A percentile compares a stretch with the other conserved stretches of the same genome.
These are phyloP conservation scores for Colletotrichum tanaceti DNA, from an alignment of 2,329 filamentous ascomycete genomes.

Conservation along the genomic window DNA sequence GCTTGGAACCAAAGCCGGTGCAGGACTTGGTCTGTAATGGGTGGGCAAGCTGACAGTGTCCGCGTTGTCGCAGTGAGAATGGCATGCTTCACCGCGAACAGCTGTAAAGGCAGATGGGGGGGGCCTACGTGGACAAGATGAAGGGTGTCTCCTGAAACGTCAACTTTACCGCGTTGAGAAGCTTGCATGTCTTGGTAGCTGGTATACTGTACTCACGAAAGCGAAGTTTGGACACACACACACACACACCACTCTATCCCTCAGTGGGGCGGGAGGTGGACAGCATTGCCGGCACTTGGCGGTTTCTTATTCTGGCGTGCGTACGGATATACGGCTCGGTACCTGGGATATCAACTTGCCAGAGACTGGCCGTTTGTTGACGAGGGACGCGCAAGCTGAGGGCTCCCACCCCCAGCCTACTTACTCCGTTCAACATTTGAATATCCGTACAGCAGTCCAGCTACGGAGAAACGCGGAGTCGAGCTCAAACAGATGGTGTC, in stretches of 20 bases:
- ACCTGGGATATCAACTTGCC: not conserved
- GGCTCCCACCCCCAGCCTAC: conserved; percentile 6
- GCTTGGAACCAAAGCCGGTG: not conserved
- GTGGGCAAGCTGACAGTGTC: not conserved
- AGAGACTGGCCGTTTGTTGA: conserved; percentile 8
- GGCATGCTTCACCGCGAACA: not conserved
- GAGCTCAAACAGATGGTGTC: not conserved
- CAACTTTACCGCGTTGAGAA: not conserved
- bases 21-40: not conserved
- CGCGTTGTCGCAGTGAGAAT: not conserved
- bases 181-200: conserved; percentile 1
- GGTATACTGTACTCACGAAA: not conserved
- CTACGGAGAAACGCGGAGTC: not conserved
- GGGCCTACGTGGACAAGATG: not conserved
- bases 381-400: not conserved
- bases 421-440: conserved; percentile 15
- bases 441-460: conserved; percentile 8
- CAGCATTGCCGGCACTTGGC: not conserved
- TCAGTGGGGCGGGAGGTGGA: not conserved
- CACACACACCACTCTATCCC: not conserved
- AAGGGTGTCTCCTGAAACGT: conserved; percentile 4
- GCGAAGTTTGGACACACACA: not conserved
- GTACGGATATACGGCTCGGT: not conserved
- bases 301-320: not conserved
- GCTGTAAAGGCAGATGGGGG: not conserved